Conservation (phyloP, 2,329 filamentous ascomycete species). For the Fusarium foetens region DNA sequence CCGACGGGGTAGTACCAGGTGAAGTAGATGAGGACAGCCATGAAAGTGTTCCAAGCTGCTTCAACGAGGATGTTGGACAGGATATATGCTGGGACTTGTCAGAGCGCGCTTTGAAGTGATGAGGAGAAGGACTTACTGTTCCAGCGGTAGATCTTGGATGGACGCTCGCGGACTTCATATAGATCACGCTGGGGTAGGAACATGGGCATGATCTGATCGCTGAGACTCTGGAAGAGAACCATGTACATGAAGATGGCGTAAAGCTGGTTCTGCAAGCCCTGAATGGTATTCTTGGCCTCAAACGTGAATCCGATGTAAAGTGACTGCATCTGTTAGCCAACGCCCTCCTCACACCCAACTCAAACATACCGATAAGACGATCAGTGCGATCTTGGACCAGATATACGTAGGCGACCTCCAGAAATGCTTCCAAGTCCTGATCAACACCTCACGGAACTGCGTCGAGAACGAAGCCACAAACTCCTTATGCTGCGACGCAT, state of each 20-base stretch:
- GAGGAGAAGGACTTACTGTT: conserved; percentile 25
- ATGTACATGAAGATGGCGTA: conserved; percentile 75
- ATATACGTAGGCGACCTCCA: conserved; percentile 64
- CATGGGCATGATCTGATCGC: conserved; percentile 75
- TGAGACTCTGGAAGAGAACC: conserved; percentile 70
- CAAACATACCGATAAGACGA: conserved; percentile 33
- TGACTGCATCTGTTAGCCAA: conserved; percentile 12
- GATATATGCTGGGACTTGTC: conserved; percentile 27
- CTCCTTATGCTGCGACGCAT: conserved; percentile 43
- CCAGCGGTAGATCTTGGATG: conserved; percentile 68
- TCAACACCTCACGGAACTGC: conserved; percentile 49
- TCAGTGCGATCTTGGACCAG: conserved; percentile 62
- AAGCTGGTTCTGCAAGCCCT: conserved; percentile 75
- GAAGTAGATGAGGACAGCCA: conserved; percentile 41
- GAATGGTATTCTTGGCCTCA: conserved; percentile 62
- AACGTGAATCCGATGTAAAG: conserved; percentile 77
- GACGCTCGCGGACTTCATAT: conserved; percentile 75
- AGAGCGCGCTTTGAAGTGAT: accelerated
- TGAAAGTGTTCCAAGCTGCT: conserved; percentile 38
- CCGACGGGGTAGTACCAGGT: conserved; percentile 46
- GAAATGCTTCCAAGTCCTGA: conserved; percentile 52
- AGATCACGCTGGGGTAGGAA: conserved; percentile 73
- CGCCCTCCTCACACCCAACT: accelerated
- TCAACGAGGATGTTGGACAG: conserved; percentile 42
- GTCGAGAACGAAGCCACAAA: conserved; percentile 47